Conservation (phyloP, 192 early-diverging fungal genomes). For the Borealophlyctis nickersoniae region DNA sequence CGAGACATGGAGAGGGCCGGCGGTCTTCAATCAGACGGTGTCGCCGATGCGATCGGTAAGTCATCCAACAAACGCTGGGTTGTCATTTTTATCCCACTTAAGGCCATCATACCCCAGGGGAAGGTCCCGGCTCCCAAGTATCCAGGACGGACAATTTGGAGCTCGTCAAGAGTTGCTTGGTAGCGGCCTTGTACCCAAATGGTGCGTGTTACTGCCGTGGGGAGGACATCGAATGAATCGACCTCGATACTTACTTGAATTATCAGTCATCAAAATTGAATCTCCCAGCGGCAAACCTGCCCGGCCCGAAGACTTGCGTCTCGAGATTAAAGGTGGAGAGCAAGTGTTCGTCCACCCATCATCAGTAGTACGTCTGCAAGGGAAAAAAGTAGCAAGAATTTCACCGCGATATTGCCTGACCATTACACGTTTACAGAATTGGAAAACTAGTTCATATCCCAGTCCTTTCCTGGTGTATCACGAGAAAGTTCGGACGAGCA, state of each 20-base stretch:
- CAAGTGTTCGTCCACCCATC: conserved; percentile 41
- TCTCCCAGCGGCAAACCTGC: conserved; percentile 65
- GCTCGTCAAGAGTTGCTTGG: conserved; percentile 33
- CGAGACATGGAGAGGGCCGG: conserved; percentile 37
- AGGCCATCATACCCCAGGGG: too few species aligned
- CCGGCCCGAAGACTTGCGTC: conserved; percentile 43
- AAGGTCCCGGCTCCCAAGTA: background rate
- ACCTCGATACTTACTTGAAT: background rate
- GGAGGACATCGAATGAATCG: too few species aligned
- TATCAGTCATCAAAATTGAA: conserved; percentile 54
- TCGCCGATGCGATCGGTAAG: conserved; percentile 28
- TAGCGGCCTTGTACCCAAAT: conserved; percentile 41
- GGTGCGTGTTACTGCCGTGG: conserved; percentile 13
- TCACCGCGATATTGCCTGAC: background rate
- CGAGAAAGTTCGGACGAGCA: conserved; percentile 43
- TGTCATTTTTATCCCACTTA: too few species aligned
- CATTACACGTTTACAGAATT: conserved; percentile 25
- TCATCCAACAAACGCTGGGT: background rate
- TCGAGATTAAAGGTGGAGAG: conserved; percentile 29
- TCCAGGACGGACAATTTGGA: conserved; percentile 24
- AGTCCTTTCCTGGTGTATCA: conserved; percentile 39
- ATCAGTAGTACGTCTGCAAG: conserved; percentile 21
- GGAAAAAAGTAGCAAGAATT: background rate
- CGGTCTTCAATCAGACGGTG: conserved; percentile 28
- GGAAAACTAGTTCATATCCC: conserved; percentile 19